Percentiles rank a stretch among this genome's conserved stretches.
These are phyloP conservation scores for Lactifluus volemus DNA, from an alignment of 768 basidiomycete species.

Conservation along the genomic window DNA sequence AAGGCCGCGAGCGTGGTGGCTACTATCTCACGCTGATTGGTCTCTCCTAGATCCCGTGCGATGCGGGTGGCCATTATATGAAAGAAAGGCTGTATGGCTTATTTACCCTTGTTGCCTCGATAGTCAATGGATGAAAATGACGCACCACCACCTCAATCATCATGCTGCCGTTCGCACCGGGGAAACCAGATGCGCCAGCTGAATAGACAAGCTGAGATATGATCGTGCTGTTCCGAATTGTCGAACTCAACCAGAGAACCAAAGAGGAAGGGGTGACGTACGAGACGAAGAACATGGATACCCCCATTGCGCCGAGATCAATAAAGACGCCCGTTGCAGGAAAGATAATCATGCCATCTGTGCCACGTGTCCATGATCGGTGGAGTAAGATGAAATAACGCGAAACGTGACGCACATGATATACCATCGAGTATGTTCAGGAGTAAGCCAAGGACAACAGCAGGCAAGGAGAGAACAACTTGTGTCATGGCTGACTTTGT, in stretches of 20 bases:
- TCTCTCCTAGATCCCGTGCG: conserved; percentile 59
- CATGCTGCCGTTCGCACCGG: conserved; percentile 89
- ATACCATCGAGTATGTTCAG: conserved; percentile 92
- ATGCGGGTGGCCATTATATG: conserved; percentile 84
- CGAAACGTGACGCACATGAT: conserved; percentile 50
- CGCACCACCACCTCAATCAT: conserved; percentile 95
- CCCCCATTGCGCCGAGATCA: conserved; percentile 77
- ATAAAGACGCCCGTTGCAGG: conserved; percentile 75
- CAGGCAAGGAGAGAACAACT: conserved; percentile 50
- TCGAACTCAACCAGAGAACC: background rate
- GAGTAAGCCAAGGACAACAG: conserved; percentile 74
- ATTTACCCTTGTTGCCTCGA: background rate
- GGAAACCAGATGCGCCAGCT: conserved; percentile 80
- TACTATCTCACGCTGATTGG: conserved; percentile 61
- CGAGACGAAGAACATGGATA: conserved; percentile 93
- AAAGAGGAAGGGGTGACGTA: conserved; percentile 27
- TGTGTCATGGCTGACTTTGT: background rate
- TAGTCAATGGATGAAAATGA: background rate
- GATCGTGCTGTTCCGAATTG: conserved; percentile 40
- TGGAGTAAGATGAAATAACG: background rate
- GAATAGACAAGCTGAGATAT: conserved; percentile 81
- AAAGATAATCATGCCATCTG: conserved; percentile 95
- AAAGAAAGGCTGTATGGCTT: conserved; percentile 75
- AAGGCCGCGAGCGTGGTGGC: conserved; percentile 89
- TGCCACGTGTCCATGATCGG: background rate